A percentile compares a stretch with the other conserved stretches of the same genome.
These are phyloP conservation scores for Hygrocybe coccinea DNA, from an alignment of 768 basidiomycete species.

Conservation along the genomic window DNA sequence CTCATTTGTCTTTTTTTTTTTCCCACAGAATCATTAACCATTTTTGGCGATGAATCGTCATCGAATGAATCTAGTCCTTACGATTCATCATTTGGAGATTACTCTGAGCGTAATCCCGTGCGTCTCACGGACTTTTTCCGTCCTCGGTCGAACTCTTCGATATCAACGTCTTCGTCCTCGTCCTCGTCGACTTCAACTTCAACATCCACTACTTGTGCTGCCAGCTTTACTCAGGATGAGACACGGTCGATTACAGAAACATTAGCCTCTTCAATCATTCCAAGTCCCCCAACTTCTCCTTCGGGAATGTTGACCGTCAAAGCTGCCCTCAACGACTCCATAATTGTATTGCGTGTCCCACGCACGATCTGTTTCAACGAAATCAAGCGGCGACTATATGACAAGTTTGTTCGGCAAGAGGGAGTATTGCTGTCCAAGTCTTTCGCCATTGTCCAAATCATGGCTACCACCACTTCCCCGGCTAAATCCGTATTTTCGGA, in stretches of 20 bases:
- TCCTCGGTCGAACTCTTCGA: neutral
- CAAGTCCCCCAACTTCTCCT: neutral
- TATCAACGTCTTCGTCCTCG: neutral
- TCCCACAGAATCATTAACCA: too few relatives aligned
- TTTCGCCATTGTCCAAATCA: conserved; percentile 54
- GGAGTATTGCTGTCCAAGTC: conserved; percentile 46
- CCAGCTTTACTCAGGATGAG: neutral
- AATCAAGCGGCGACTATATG: conserved; percentile 53
- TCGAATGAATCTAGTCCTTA: too few relatives aligned
- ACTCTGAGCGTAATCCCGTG: neutral
- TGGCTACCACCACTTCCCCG: conserved; percentile 27
- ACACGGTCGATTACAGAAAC: neutral
- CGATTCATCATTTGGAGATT: too few relatives aligned
- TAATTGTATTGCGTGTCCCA: conserved; percentile 56
- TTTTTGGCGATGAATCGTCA: too few relatives aligned
- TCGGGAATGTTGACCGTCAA: conserved; percentile 48
- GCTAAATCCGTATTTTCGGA: conserved; percentile 20
- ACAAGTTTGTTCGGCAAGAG: conserved; percentile 65
- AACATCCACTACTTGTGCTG: conserved; percentile 10
- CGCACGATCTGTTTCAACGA: conserved; percentile 45
- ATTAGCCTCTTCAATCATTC: conserved; percentile 22
- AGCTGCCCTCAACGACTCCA: conserved; percentile 55
- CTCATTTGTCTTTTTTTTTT: too few relatives aligned
- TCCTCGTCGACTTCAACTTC: conserved; percentile 11
- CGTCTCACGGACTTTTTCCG: conserved; percentile 30